Conservation (phyloP, 2,329 filamentous ascomycete species). For the Neofusicoccum sp. region DNA sequence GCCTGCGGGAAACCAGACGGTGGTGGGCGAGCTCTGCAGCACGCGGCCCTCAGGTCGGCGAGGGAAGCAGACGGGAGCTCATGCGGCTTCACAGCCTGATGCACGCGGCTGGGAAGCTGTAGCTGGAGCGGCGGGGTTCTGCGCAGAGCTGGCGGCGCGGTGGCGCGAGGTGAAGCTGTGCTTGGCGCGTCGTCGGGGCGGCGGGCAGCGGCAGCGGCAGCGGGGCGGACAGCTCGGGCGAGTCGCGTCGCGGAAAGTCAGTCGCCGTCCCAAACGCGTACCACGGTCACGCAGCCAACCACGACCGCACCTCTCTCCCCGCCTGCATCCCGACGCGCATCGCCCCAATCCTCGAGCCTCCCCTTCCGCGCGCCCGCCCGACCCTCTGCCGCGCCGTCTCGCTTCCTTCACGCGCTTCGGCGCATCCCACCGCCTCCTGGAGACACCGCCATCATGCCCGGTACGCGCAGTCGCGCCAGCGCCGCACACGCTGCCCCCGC, state of each 20-base stretch:
- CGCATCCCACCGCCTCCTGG: constrained; percentile 14
- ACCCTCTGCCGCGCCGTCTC: background rate
- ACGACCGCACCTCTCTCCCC: constrained; percentile 1
- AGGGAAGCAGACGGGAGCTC: background rate
- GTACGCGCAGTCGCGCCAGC: constrained; percentile 39
- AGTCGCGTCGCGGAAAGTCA: constrained; percentile 17
- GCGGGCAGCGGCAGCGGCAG: background rate
- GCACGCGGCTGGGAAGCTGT: background rate
- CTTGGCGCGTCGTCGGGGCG: constrained; percentile 2
- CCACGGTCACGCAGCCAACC: constrained; percentile 12
- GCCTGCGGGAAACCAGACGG: background rate
- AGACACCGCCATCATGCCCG: constrained; percentile 19
- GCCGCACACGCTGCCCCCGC: constrained; percentile 32
- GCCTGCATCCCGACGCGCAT: background rate
- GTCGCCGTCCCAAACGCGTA: constrained; percentile 17
- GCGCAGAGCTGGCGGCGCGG: background rate
- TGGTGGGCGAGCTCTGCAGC: background rate
- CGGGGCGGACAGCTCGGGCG: constrained; percentile 1
- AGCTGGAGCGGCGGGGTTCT: background rate
- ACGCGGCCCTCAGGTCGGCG: background rate
- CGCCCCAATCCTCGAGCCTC: background rate
- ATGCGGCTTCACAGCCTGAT: background rate
- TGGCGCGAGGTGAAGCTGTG: background rate
- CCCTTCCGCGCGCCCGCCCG: background rate
- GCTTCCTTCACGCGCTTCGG: constrained; percentile 5